Conservation (phyloP, 2,329 filamentous ascomycete species). For the Aspergillus candidus region DNA sequence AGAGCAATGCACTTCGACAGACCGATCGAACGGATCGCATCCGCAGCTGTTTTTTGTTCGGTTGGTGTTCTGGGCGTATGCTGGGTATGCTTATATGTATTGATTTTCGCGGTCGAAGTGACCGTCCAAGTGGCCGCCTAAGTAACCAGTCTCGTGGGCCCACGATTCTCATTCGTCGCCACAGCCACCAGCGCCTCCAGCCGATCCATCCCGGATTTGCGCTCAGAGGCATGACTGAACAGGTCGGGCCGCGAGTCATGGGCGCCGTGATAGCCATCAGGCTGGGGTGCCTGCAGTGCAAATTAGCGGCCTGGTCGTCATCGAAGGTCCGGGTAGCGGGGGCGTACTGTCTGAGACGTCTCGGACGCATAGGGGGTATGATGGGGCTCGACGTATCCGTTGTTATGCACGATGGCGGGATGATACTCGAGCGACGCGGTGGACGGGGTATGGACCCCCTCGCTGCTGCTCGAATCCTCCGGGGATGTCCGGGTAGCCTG, state of each 20-base stretch:
- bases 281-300: conserved; percentile 27
- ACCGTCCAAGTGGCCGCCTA: conserved; percentile 14
- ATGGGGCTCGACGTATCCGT: conserved; percentile 42
- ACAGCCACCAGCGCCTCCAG: conserved; percentile 48
- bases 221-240: conserved; percentile 22
- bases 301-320: conserved; percentile 24
- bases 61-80: background rate
- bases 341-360: conserved; percentile 37
- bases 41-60: background rate
- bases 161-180: conserved; percentile 43
- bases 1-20: background rate
- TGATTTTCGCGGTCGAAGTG: conserved; percentile 1
- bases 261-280: conserved; percentile 25
- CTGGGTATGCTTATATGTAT: background rate
- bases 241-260: conserved; percentile 23
- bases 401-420: conserved; percentile 44
- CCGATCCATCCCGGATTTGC: conserved; percentile 39
- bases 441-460: conserved; percentile 44
- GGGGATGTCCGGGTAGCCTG: conserved; percentile 38
- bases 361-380: conserved; percentile 32
- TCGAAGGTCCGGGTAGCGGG: conserved; percentile 18
- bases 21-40: too few species aligned
- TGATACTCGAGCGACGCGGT: conserved; percentile 44
- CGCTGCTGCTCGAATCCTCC: conserved; percentile 45
- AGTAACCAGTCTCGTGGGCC: conserved; percentile 27